Base-by-base conservation (phyloP, 2,329 filamentous ascomycete species). In the Lachnellula subtilissima region DNA sequence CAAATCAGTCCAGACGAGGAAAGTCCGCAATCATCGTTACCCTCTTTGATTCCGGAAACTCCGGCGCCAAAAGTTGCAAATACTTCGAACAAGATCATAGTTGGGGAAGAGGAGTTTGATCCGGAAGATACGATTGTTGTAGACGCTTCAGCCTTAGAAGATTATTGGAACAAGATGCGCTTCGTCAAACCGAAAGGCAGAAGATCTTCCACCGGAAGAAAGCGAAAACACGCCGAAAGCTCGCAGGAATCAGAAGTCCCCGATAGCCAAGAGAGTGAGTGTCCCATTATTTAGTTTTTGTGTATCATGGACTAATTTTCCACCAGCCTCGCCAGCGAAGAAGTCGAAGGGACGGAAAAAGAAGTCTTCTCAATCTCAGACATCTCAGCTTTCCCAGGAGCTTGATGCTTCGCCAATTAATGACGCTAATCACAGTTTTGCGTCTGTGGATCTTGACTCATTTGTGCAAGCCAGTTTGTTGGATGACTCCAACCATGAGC, bases 31-130 rank as follows among this genome's bases (percentile, higher is more conserved):
- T 46, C 47, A 23, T 39, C 47, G 11, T 15, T 59, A n/a, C 57
- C 53, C 25, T 66, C 63, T 1, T 28, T 64, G 12, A 62, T 67
- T 28, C 66, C 65, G 12, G 65, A 69, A 48, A 69, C 66, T 11
- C 66, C 65, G 36, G 63, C 22, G 50, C 8, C 54, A 48, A 42
- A 56, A 46, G 23, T 15, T 11, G 12, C 7, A 6, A 22, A 25
- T 42, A 5, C 46, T 23, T 25, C 12, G 7, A 5, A 35, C 19
- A 55, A 42, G 19, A 32, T 46, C 17, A 43, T 56, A 22, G 52
- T 55, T 11, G 51, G 58, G 11, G 60, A 49, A n/a, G 48, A 62
- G 46, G 53, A 61, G 9, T 45, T 59, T 39, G 54, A 61, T 49
- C 32, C 48, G 4, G 49, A 56, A 12, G 55, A 62, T 36, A 64